These are phyloP conservation scores for Barnettozyma sucrosica DNA, from an alignment of 805 yeast species.

Conservation along the genomic window DNA sequence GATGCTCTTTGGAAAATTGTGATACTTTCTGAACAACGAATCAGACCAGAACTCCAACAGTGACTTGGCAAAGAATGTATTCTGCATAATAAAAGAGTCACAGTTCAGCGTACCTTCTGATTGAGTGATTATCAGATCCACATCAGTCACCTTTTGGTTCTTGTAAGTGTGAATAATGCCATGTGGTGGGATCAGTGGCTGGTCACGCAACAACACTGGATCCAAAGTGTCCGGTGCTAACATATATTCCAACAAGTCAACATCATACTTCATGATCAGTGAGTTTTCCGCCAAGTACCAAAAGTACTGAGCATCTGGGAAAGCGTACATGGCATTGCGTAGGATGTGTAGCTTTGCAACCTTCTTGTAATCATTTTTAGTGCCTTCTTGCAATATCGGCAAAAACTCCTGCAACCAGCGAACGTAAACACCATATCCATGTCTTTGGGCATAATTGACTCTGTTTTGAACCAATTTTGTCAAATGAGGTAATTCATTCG, in stretches of 20 bases:
- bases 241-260: conserved; percentile 55
- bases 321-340: conserved; percentile 89
- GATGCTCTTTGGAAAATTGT: conserved; percentile 49
- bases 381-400: conserved; percentile 44
- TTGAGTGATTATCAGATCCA: conserved; percentile 65
- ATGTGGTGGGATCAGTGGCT: conserved; percentile 65
- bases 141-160: conserved; percentile 46
- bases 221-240: conserved; percentile 56
- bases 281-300: conserved; percentile 84
- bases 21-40: conserved; percentile 59
- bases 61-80: conserved; percentile 58
- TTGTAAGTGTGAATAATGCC: conserved; percentile 67
- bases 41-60: conserved; percentile 79
- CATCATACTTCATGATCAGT: conserved; percentile 63
- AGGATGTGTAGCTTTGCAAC: conserved; percentile 64
- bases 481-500: conserved; percentile 51
- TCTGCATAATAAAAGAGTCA: conserved; percentile 64
- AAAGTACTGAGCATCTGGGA: conserved; percentile 85
- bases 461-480: conserved; percentile 76
- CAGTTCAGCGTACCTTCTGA: conserved; percentile 58
- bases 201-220: conserved; percentile 59
- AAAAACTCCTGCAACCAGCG: conserved; percentile 83
- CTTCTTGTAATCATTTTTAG: conserved; percentile 33
- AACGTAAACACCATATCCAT: conserved; percentile 76
- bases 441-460: conserved; percentile 78